phyloP scores from a whole-genome alignment of 441 rosid genomes.

The Iberis amara region DNA sequence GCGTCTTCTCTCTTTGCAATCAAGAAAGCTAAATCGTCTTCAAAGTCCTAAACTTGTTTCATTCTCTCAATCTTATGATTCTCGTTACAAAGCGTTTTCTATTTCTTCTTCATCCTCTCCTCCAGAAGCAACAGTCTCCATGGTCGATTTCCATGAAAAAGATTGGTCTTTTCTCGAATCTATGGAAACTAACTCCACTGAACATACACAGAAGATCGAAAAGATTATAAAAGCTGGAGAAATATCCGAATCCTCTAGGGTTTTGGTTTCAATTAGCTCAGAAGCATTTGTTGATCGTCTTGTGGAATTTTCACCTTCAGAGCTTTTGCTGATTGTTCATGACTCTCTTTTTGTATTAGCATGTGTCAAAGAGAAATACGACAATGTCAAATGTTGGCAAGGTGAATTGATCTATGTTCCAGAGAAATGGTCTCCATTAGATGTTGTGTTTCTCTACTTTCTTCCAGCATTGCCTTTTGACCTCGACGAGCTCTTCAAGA shows the following conservation, averaged over 20 bases:
- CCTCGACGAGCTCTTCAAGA: conserved; percentile 52
- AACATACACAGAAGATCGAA: conserved; percentile 38
- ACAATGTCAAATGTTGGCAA: conserved; percentile 87
- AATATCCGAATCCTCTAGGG: conserved; percentile 51
- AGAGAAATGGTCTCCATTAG: conserved; percentile 74
- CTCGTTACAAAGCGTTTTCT: conserved; percentile 16
- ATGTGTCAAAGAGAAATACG: conserved; percentile 67
- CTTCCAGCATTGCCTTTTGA: conserved; percentile 65
- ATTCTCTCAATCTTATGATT: conserved; percentile 16
- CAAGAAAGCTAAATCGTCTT: conserved; percentile 22
- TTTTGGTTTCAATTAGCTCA: conserved; percentile 65
- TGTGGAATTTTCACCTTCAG: conserved; percentile 46
- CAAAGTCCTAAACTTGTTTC: conserved; percentile 22
- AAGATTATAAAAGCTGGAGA: conserved; percentile 61
- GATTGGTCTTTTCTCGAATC: conserved; percentile 91
- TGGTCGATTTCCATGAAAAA: conserved; percentile 58
- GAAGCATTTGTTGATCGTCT: conserved; percentile 68
- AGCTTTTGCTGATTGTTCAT: conserved; percentile 64
- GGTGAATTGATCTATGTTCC: conserved; percentile 77
- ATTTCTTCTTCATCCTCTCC: conserved; percentile 35
- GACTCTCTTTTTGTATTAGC: conserved; percentile 77
- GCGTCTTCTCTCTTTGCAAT: conserved; percentile 25
- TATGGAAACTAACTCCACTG: conserved; percentile 38
- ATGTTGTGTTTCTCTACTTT: conserved; percentile 72
- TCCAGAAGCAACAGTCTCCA: conserved; percentile 40